Evolutionary conservation across 2,329 filamentous ascomycete genomes (phyloP), one percentile per base, ranked within the genome.

Genomic region (Aspergillus fructus): DNA sequence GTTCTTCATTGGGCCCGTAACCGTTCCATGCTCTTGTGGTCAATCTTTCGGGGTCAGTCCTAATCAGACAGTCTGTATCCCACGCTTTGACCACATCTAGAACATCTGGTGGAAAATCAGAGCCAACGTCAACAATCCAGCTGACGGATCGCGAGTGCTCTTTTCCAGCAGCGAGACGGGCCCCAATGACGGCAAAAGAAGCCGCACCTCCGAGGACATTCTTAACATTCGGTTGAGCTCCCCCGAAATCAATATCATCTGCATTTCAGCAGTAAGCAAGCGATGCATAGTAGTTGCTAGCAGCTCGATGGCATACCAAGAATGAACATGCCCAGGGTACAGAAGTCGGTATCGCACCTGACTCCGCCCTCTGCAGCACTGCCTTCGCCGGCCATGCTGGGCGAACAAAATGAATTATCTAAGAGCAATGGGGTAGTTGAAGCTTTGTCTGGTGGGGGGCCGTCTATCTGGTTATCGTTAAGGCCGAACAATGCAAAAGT

Each of bases 1-100:
- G 83, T 71, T 90, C 84, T 58, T 86, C 85, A 52, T 85, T 81
- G 33, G 84, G 82, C 39, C 88, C 85, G 71, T 97, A 97, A 49
- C 90, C 90, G 72, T 97, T 97, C 91, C 91, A 96, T 46, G 89
- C 93, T 46, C 91, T 85, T 0, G 94, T 99, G 2, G 93, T 97
- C 49, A 90, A 79, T 23, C 90, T 85, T 6, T 81, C 73, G 1
- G 80, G 78, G 53, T 89, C 86, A 49, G 85, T 77, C 53, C 92
- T 85, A 62, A 94, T 78, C 15, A 91, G 68, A 19, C 85, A 89
- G 5, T 85, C 84, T 1, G 93, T 96, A 15, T 86, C 76, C 93
- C 94, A 97, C 43, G 84, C 81, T 13, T 82, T 76, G 63, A 99
- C 86, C 43, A 84, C 79, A 2, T 80, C 70, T 48, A 83, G 82